Conservation (phyloP, 2,329 filamentous ascomycete species). For the Scopulariopsis brevicaulis region DNA sequence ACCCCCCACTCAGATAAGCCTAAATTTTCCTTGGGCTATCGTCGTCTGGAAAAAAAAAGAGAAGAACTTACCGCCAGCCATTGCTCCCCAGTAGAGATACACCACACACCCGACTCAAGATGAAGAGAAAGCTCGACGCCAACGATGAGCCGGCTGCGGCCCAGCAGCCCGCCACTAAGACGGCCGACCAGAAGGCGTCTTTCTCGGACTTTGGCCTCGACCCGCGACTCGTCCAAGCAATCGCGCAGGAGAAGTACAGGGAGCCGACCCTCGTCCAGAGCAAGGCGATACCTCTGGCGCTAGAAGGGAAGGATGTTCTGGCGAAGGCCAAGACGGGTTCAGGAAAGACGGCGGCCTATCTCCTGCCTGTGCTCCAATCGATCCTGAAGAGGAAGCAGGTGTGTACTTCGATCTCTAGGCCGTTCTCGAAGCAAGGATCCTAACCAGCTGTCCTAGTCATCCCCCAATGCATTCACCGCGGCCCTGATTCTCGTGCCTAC, state of each 20-base stretch:
- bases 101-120: conserved; percentile 12
- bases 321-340: conserved; percentile 91
- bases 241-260: conserved; percentile 73
- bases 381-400: conserved; percentile 71
- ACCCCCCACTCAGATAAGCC: conserved; percentile 3
- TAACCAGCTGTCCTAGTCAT: conserved; percentile 17
- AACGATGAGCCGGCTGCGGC: conserved; percentile 33
- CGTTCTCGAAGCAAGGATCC: neutral
- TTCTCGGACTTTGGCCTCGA: conserved; percentile 78
- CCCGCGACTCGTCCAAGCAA: conserved; percentile 71
- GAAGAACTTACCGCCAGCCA: neutral
- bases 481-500: conserved; percentile 91
- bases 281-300: conserved; percentile 75
- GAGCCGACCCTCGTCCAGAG: conserved; percentile 83
- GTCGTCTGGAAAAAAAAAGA: neutral
- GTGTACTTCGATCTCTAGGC: conserved; percentile 6
- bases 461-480: conserved; percentile 44
- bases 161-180: conserved; percentile 10
- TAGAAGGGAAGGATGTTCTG: conserved; percentile 81
- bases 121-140: conserved; percentile 53
- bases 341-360: conserved; percentile 94
- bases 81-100: neutral
- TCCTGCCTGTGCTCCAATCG: conserved; percentile 76
- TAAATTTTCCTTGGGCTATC: neutral
- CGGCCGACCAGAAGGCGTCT: conserved; percentile 18